Conservation (phyloP, 768 basidiomycete genomes). For the Leccinum olivaceopallidum region DNA sequence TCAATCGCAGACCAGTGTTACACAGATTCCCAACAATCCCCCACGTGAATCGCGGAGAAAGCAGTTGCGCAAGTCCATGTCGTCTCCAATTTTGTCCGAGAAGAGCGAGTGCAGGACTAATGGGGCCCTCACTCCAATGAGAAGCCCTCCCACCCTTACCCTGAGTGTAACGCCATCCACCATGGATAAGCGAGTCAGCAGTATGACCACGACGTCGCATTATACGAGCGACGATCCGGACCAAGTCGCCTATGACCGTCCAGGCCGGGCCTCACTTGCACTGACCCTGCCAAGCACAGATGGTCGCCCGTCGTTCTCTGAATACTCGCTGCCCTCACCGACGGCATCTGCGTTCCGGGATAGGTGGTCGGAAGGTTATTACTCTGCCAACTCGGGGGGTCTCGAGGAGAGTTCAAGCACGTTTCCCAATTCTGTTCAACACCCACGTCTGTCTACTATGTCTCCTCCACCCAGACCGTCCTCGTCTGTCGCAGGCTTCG, state of each 20-base stretch:
- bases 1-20: conserved; percentile 56
- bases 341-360: conserved; percentile 83
- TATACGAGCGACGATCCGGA: conserved; percentile 44
- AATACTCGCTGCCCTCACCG: conserved; percentile 71
- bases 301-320: conserved; percentile 57
- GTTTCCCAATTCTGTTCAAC: conserved; percentile 26
- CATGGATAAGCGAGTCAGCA: conserved; percentile 27
- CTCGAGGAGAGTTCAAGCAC: conserved; percentile 12
- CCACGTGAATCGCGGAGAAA: conserved; percentile 16
- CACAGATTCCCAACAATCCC: conserved; percentile 18
- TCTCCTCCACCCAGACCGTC: conserved; percentile 66
- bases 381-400: conserved; percentile 29
- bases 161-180: conserved; percentile 33
- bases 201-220: conserved; percentile 25
- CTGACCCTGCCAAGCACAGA: conserved; percentile 45
- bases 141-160: conserved; percentile 47
- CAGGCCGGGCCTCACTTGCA: conserved; percentile 48
- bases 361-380: conserved; percentile 38
- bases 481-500: conserved; percentile 55
- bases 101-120: conserved; percentile 37
- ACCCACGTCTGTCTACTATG: conserved; percentile 31
- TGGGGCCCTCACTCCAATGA: conserved; percentile 30
- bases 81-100: conserved; percentile 55
- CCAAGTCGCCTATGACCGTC: conserved; percentile 27
- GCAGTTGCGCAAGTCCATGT: conserved; percentile 48